A percentile compares a stretch with the other conserved stretches of the same genome.
These are phyloP conservation scores for Simplicillium sp. DNA, from an alignment of 2,329 filamentous ascomycete genomes.

Conservation along the genomic window DNA sequence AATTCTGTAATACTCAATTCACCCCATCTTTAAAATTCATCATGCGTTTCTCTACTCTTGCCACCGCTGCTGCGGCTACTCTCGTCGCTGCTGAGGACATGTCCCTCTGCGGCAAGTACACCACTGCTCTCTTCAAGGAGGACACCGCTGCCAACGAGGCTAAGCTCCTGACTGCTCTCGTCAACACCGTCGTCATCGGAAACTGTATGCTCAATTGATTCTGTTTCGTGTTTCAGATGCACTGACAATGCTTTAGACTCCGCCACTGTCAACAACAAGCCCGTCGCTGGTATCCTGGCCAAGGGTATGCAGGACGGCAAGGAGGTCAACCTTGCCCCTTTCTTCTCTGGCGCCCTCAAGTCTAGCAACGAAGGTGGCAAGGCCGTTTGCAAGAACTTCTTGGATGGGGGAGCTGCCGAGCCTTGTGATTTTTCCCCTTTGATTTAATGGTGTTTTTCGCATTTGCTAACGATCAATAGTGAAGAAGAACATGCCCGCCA, in stretches of 20 bases:
- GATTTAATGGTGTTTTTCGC: too few species aligned
- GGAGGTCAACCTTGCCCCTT: constrained; percentile 46
- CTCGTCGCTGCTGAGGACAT: constrained; percentile 22
- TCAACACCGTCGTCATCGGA: constrained; percentile 57
- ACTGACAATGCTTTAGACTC: constrained; percentile 31
- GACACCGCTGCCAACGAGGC: constrained; percentile 51
- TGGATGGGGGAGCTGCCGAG: constrained; percentile 48
- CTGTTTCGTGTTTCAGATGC: background rate
- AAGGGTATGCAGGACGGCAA: constrained; percentile 37
- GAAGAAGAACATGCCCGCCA: constrained; percentile 44
- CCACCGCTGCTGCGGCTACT: constrained; percentile 12
- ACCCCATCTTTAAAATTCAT: constrained; percentile 6
- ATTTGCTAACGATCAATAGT: constrained; percentile 14
- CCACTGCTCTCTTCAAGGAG: constrained; percentile 45
- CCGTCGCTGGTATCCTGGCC: constrained; percentile 48
- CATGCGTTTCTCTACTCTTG: constrained; percentile 15
- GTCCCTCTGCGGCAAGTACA: constrained; percentile 56
- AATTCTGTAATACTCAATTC: too few species aligned
- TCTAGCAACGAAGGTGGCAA: constrained; percentile 42
- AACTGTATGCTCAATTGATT: constrained; percentile 35
- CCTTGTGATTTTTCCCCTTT: constrained; percentile 16
- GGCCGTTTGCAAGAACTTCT: constrained; percentile 46
- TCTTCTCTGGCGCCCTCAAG: constrained; percentile 45
- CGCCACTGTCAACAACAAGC: constrained; percentile 35
- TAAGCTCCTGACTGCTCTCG: constrained; percentile 43